phyloP scores from a whole-genome alignment of 805 yeast species.

The Blastobotrys robertii region DNA sequence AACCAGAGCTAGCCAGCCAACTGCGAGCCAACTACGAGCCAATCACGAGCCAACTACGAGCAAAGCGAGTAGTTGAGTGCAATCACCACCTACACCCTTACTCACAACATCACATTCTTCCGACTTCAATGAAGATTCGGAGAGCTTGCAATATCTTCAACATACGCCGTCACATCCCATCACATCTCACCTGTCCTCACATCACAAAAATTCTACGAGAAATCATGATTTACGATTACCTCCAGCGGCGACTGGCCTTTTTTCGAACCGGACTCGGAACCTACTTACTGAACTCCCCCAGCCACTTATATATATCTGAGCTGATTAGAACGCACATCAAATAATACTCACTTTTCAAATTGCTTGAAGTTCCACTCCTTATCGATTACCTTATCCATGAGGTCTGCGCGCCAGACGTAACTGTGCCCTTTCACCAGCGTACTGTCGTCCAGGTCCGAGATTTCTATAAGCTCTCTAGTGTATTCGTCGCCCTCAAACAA shows the following conservation, averaged over 20 bases:
- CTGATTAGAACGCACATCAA: background rate
- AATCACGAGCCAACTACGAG: no score
- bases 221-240: no score
- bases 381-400: constrained; percentile 6
- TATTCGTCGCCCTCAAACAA: constrained; percentile 22
- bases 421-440: constrained; percentile 7
- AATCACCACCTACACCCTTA: background rate
- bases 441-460: constrained; percentile 7
- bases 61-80: no score
- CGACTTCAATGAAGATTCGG: constrained; percentile 9
- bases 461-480: constrained; percentile 9
- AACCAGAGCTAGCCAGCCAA: no score
- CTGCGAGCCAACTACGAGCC: background rate
- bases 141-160: constrained; percentile 10
- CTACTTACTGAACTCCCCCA: constrained; percentile 2
- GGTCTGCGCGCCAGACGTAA: constrained; percentile 12
- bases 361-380: constrained; percentile 19
- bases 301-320: constrained; percentile 14
- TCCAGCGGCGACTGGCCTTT: no score
- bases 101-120: background rate
- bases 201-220: no score
- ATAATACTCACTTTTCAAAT: constrained; percentile 9
- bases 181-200: no score
- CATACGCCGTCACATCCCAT: constrained; percentile 13
- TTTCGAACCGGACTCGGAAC: no score